Percentiles rank a stretch among this genome's conserved stretches.
Evolutionary conservation across 768 basidiomycete species (phyloP).

Genomic region (Boletus sp.): DNA sequence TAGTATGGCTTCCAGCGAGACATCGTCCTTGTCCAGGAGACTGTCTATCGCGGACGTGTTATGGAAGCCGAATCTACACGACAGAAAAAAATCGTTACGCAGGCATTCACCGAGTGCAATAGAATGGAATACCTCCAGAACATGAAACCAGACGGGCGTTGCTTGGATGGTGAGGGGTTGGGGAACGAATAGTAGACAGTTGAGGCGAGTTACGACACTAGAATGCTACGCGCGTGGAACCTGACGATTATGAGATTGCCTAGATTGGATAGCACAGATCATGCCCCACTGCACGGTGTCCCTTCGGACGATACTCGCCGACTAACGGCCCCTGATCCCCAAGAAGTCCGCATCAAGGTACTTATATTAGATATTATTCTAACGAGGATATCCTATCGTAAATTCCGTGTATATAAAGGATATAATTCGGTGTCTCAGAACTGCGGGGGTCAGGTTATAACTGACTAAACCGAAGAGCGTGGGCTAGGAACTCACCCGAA

Average conservation of each 20-base stretch:
- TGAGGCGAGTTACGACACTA: slow-evolving; percentile 24
- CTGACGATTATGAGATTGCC: slow-evolving; percentile 19
- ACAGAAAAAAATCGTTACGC: slow-evolving; percentile 4
- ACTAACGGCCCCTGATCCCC: slow-evolving; percentile 4
- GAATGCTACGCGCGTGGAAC: not conserved
- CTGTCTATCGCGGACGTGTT: slow-evolving; percentile 88
- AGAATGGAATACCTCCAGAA: slow-evolving; percentile 45
- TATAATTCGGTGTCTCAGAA: slow-evolving; percentile 24
- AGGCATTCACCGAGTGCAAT: not conserved
- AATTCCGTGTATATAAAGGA: slow-evolving; percentile 22
- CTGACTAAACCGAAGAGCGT: not conserved
- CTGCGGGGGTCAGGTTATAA: slow-evolving; percentile 10
- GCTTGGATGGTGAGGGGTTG: slow-evolving; percentile 8
- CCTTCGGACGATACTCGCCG: not conserved
- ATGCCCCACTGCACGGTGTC: not conserved
- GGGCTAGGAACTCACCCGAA: slow-evolving; percentile 63
- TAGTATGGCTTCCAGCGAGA: slow-evolving; percentile 85
- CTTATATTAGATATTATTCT: slow-evolving; percentile 25
- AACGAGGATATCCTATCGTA: slow-evolving; percentile 26
- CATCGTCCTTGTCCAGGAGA: slow-evolving; percentile 87
- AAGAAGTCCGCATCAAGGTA: slow-evolving; percentile 14
- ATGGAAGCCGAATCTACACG: slow-evolving; percentile 81
- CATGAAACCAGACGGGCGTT: slow-evolving; percentile 34
- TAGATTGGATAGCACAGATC: slow-evolving; percentile 24
- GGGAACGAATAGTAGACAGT: slow-evolving; percentile 10